These are phyloP conservation scores for Gelatoporia subvermispora DNA, from an alignment of 768 basidiomycete species.

Conservation along the genomic window DNA sequence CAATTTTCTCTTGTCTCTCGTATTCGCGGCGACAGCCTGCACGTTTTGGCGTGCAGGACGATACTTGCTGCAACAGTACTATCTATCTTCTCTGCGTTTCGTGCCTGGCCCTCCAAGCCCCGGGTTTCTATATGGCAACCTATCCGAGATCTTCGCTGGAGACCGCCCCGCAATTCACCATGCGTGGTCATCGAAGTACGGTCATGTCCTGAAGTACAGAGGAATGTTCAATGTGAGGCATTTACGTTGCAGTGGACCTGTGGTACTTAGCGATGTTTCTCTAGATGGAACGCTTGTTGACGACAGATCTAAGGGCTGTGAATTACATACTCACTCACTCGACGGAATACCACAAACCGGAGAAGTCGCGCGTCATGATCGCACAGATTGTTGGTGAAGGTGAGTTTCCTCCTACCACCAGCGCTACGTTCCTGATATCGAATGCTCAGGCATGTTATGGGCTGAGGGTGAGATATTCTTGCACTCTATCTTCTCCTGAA, in stretches of 20 bases:
- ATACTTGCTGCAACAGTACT: too few species aligned
- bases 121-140: slow-evolving; percentile 46
- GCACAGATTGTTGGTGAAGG: slow-evolving; percentile 38
- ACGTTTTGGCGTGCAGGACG: too few species aligned
- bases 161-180: slow-evolving; percentile 27
- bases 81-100: slow-evolving; percentile 35
- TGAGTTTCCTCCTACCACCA: slow-evolving; percentile 2
- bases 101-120: slow-evolving; percentile 48
- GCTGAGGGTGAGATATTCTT: too few species aligned
- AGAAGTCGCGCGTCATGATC: slow-evolving; percentile 32
- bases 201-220: slow-evolving; percentile 8
- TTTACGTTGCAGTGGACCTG: too few species aligned
- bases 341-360: slow-evolving; percentile 56
- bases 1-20: too few species aligned
- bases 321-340: slow-evolving; percentile 58
- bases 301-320: slow-evolving; percentile 54
- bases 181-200: slow-evolving; percentile 9
- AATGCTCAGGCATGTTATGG: too few species aligned
- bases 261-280: too few species aligned
- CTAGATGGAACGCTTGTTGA: slow-evolving; percentile 7
- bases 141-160: slow-evolving; percentile 38
- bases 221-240: slow-evolving; percentile 4
- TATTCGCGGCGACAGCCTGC: too few species aligned
- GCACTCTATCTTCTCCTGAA: too few species aligned
- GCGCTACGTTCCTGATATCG: too few species aligned